Evolutionary conservation across 2,329 filamentous ascomycete species (phyloP).

Genomic region (Ophiostoma piceae): DNA sequence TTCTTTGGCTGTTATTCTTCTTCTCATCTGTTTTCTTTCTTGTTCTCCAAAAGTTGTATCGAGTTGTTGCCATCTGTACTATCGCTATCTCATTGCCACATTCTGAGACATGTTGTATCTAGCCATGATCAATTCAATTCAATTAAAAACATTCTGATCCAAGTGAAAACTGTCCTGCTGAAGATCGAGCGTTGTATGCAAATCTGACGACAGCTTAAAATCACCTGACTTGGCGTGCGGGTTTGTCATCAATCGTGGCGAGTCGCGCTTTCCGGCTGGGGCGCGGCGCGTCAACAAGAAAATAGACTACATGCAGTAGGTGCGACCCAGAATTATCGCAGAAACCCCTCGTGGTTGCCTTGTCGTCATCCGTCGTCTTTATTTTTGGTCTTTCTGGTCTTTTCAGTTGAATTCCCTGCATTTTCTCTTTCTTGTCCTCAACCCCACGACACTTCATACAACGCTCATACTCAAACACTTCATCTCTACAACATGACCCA

Average conservation of each 20-base stretch:
- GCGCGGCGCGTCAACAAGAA: conserved; percentile 23
- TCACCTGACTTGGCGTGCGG: conserved; percentile 29
- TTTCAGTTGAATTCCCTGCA: background rate
- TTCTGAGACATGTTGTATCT: background rate
- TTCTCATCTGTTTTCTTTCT: background rate
- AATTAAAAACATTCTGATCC: background rate
- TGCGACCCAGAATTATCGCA: conserved; percentile 4
- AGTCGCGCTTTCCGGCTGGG: conserved; percentile 27
- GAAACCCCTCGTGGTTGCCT: conserved; percentile 18
- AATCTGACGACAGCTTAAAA: background rate
- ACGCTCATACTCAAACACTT: too few relatives aligned
- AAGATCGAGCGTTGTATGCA: background rate
- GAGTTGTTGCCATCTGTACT: background rate
- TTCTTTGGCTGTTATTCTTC: background rate
- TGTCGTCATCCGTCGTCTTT: background rate
- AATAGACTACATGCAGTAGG: conserved; percentile 7
- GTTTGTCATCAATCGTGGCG: conserved; percentile 23
- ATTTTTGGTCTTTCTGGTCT: background rate
- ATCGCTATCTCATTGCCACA: background rate
- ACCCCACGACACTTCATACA: background rate
- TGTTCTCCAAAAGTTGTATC: background rate
- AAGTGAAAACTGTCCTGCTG: background rate
- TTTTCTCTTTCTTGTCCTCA: background rate
- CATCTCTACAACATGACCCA: conserved; percentile 38
- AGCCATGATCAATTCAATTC: background rate